Percentiles rank a stretch among this genome's conserved stretches.
These are phyloP conservation scores for Daldinia grandis DNA, from an alignment of 495 filamentous ascomycete genomes.

Conservation along the genomic window DNA sequence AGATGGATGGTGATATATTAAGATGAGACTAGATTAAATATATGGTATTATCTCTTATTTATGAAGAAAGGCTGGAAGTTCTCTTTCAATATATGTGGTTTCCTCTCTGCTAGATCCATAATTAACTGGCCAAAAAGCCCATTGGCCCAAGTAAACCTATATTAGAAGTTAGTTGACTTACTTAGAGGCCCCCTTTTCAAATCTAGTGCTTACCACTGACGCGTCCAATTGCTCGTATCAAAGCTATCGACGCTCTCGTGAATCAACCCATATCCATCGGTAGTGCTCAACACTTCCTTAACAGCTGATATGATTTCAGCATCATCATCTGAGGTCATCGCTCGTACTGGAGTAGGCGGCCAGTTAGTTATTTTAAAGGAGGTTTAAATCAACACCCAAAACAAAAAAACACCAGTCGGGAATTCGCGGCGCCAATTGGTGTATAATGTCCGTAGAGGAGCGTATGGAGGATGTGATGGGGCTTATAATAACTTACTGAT, in stretches of 20 bases:
- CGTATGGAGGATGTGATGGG: constrained; percentile 13
- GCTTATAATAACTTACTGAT: constrained; percentile 50
- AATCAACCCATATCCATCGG: constrained; percentile 66
- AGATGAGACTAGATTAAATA: neutral
- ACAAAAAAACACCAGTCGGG: neutral
- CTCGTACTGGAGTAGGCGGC: constrained; percentile 37
- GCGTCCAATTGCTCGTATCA: constrained; percentile 61
- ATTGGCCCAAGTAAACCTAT: constrained; percentile 74
- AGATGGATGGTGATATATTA: too few relatives aligned
- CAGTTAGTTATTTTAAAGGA: neutral
- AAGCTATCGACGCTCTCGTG: constrained; percentile 68
- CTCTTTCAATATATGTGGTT: constrained; percentile 48
- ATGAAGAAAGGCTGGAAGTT: constrained; percentile 50
- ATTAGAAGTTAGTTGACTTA: constrained; percentile 27
- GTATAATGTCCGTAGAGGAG: constrained; percentile 32
- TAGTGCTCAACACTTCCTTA: constrained; percentile 58
- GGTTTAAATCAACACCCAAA: neutral
- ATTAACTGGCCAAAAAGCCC: constrained; percentile 74
- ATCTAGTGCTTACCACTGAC: constrained; percentile 58
- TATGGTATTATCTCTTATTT: constrained; percentile 1
- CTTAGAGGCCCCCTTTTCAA: neutral
- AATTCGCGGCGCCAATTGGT: neutral
- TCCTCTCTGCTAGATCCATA: constrained; percentile 60
- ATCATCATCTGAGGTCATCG: constrained; percentile 53
- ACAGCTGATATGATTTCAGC: constrained; percentile 59